These are phyloP conservation scores for Leptodermis oblonga DNA, from an alignment of 257 asterid genomes.

Conservation along the genomic window DNA sequence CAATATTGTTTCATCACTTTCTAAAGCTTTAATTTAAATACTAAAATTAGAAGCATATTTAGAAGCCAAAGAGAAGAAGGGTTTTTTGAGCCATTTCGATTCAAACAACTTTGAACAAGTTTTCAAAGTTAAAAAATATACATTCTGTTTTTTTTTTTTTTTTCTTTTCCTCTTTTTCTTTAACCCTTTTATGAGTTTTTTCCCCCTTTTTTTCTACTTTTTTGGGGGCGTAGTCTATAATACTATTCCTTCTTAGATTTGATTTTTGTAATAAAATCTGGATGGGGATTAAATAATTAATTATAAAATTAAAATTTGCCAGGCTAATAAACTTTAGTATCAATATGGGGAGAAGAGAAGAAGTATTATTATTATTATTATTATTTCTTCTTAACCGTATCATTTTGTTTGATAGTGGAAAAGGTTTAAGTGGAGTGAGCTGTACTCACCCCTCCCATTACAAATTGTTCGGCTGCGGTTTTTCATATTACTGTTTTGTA, in stretches of 20 bases:
- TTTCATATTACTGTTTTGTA: no score
- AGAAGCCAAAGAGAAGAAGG: constrained; percentile 12
- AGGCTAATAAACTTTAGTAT: constrained; percentile 7
- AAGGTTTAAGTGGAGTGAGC: constrained; percentile 37
- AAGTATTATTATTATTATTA: neutral
- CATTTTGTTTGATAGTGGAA: constrained; percentile 20
- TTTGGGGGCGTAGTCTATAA: neutral
- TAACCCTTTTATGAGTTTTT: constrained; percentile 3
- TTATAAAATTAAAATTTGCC: neutral
- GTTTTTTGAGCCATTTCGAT: constrained; percentile 18
- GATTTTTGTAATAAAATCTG: neutral
- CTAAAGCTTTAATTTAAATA: constrained; percentile 4
- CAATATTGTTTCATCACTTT: constrained; percentile 5
- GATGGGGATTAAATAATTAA: neutral
- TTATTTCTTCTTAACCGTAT: constrained; percentile 10
- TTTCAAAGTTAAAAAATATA: constrained; percentile 3
- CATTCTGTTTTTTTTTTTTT: neutral
- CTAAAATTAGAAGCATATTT: neutral
- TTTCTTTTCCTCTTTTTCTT: constrained; percentile 6
- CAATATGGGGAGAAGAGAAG: constrained; percentile 8
- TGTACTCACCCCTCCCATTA: constrained; percentile 23
- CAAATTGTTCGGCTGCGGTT: constrained; percentile 14
- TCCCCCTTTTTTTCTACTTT: neutral
- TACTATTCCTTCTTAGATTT: neutral
- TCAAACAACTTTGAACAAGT: constrained; percentile 16